Base-by-base conservation (phyloP, 2,329 filamentous ascomycete species). In the Sphaceloma murrayae region DNA sequence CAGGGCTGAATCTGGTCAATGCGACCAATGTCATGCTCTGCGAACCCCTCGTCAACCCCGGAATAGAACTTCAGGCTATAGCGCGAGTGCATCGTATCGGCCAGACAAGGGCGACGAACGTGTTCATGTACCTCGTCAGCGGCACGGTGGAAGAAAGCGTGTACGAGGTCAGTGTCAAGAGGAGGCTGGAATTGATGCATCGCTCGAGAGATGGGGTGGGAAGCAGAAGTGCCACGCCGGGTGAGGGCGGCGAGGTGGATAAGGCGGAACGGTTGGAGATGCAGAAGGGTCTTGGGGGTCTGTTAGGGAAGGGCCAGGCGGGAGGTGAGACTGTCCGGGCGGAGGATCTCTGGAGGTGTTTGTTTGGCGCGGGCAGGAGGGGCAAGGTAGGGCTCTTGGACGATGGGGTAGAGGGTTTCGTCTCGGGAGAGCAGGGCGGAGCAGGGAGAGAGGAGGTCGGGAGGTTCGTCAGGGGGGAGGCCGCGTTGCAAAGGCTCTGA, bases 1-100 rank as follows among this genome's bases (percentile, higher is more conserved):
- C 84, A 1, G 91, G 91, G 0, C 70, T 98, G 21, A 96, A 94
- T 49, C 74, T 98, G 0, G 82, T 94, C 52, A 89, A 93, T 55
- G 91, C 89, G 3, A 94, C 79, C 36, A 87, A 96, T 58, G 87
- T 96, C 1, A 93, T 96, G 57, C 73, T 98, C 3, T 94, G 87
- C 60, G 91, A 98, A 58, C 91, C 91, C 2, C 69, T 96, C 3
- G 78, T 96, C 53, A 94, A 96, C 58, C 89, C 89, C 0, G 87
- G 88, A 0, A 77, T 98, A 11, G 91, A 96, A 62, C 72, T 96
- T 7, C 91, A 98, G 62, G 89, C 88, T 10, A 94, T 96, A 56
- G 88, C 89, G 1, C 82, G 91, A 46, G 88, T 98, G 1, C 87
- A 98, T 59, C 78, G 91, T 26, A 98, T 98, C 51, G 91, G 91